These are phyloP conservation scores for Juglanconis oblonga DNA, from an alignment of 2,329 filamentous ascomycete genomes.

Conservation along the genomic window DNA sequence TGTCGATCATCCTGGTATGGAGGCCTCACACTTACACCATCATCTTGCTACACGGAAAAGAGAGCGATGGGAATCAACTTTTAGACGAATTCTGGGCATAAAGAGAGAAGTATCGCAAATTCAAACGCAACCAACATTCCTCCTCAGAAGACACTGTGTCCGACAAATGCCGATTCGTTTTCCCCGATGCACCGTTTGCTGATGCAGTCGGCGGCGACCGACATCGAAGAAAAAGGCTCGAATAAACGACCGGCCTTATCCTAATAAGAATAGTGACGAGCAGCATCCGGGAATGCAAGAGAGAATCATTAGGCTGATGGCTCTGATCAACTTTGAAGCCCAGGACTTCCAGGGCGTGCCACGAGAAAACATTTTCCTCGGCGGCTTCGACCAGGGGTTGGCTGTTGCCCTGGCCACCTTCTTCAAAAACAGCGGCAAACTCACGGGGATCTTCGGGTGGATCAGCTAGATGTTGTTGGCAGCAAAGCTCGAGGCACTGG, in stretches of 20 bases:
- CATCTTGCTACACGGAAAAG: not conserved
- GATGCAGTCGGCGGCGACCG: not conserved
- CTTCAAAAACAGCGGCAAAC: not conserved
- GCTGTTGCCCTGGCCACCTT: not conserved
- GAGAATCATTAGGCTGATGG: not conserved
- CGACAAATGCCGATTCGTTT: not conserved
- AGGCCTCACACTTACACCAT: not conserved
- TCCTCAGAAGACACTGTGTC: not conserved
- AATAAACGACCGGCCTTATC: not conserved
- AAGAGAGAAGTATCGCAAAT: too few species aligned
- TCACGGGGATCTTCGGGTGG: not conserved
- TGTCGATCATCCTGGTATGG: not conserved
- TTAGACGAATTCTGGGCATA: not conserved
- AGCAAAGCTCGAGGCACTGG: not conserved
- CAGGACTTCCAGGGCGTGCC: not conserved
- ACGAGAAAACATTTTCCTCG: not conserved
- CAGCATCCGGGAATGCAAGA: not conserved
- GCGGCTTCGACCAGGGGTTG: not conserved
- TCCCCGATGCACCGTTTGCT: not conserved
- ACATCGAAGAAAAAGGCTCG: not conserved
- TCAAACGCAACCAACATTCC: not conserved
- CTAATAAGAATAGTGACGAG: not conserved
- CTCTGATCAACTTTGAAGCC: not conserved
- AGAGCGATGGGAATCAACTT: not conserved
- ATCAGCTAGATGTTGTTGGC: not conserved